Evolutionary conservation across 2,329 filamentous ascomycete species (phyloP).

Genomic region (Arthrobotrys megalospora): DNA sequence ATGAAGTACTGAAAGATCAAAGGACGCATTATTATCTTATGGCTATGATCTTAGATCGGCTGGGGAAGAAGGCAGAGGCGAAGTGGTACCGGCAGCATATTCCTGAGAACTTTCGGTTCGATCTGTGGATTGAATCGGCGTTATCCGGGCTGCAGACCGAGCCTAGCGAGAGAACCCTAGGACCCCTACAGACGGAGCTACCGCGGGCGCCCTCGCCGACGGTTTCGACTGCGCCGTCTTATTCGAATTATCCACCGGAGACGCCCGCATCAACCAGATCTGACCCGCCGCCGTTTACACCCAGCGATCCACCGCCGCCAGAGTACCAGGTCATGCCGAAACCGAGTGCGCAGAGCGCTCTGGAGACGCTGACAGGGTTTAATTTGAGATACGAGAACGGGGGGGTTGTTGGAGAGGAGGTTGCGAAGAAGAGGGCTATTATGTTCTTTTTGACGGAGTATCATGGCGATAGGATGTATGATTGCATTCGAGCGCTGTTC

Average conservation of each 20-base stretch:
- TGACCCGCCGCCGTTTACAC: conserved; percentile 56
- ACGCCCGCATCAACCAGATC: conserved; percentile 45
- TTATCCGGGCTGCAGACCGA: conserved; percentile 54
- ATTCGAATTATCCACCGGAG: conserved; percentile 47
- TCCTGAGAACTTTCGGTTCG: conserved; percentile 52
- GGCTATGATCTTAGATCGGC: conserved; percentile 56
- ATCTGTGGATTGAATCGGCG: conserved; percentile 59
- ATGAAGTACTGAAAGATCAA: conserved; percentile 60
- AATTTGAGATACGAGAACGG: conserved; percentile 52
- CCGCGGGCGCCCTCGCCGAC: conserved; percentile 39
- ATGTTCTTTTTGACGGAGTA: conserved; percentile 59
- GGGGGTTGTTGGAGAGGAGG: conserved; percentile 49
- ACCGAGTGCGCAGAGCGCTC: conserved; percentile 24
- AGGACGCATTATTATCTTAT: conserved; percentile 60
- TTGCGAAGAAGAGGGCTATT: conserved; percentile 60
- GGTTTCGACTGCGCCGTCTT: neutral
- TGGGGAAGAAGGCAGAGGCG: conserved; percentile 59
- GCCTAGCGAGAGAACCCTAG: conserved; percentile 33
- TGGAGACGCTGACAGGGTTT: conserved; percentile 51
- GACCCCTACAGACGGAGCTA: conserved; percentile 34
- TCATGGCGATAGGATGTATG: conserved; percentile 55
- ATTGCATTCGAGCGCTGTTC: conserved; percentile 51
- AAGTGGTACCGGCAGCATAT: conserved; percentile 60
- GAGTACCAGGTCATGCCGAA: conserved; percentile 49
- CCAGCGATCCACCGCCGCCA: conserved; percentile 54